phyloP scores from a whole-genome alignment of 345 rosid genomes.

The Angophora floribunda region DNA sequence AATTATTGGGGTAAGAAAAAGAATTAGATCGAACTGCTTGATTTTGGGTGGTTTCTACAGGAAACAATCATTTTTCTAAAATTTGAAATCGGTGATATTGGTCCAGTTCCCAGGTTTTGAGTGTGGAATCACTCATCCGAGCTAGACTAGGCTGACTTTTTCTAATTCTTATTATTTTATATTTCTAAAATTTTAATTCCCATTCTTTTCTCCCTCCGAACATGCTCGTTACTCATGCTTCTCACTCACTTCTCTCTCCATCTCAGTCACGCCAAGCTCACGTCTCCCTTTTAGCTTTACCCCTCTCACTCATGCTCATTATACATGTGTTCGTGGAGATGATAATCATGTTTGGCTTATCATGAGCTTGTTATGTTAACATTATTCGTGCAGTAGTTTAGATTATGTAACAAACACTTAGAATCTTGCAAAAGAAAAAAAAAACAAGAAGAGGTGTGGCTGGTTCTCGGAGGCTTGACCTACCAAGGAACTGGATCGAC shows the following conservation, averaged over 20 bases:
- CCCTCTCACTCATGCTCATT: not conserved
- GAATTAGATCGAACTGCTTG: fast-evolving
- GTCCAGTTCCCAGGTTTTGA: fast-evolving
- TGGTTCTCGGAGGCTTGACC: not conserved
- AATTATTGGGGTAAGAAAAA: too few species aligned
- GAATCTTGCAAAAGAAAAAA: fast-evolving
- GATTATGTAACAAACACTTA: not conserved
- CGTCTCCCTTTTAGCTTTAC: too few species aligned
- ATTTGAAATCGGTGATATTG: too few species aligned
- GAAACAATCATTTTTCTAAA: too few species aligned
- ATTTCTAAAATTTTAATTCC: not conserved
- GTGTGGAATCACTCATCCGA: too few species aligned
- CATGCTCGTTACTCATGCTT: too few species aligned
- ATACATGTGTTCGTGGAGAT: not conserved
- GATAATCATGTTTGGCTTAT: not conserved
- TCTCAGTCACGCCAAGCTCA: not conserved
- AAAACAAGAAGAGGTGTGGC: not conserved
- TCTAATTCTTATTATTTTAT: not conserved
- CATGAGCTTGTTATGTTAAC: not conserved
- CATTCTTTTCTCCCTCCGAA: not conserved
- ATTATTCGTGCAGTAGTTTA: not conserved
- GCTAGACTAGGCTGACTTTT: not conserved
- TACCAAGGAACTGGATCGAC: not conserved
- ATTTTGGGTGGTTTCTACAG: fast-evolving
- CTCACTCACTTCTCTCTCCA: not conserved